These are phyloP conservation scores for Blastosporella zonata DNA, from an alignment of 1,284 basidiomycete genomes.

Conservation along the genomic window DNA sequence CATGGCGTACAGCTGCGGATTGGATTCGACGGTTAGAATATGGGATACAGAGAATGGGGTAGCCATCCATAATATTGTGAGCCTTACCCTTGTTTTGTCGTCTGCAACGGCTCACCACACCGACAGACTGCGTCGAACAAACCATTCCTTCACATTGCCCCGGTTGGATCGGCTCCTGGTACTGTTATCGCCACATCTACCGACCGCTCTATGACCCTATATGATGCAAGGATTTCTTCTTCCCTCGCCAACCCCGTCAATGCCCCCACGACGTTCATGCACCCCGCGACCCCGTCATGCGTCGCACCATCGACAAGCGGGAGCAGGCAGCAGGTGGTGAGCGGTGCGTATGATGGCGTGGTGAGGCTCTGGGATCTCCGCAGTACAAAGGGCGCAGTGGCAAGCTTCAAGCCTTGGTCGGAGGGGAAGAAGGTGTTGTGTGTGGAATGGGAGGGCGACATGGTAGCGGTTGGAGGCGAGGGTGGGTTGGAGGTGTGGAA, in stretches of 20 bases:
- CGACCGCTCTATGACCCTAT: constrained; percentile 64
- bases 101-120: constrained; percentile 1
- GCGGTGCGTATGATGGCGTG: constrained; percentile 81
- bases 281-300: constrained; percentile 75
- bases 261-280: constrained; percentile 45
- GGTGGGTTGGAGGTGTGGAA: constrained; percentile 83
- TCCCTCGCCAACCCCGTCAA: constrained; percentile 25
- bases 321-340: constrained; percentile 62
- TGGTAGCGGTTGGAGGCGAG: constrained; percentile 80
- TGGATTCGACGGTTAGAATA: constrained; percentile 70
- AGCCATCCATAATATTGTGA: constrained; percentile 64
- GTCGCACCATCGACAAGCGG: constrained; percentile 44
- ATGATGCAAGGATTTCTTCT: constrained; percentile 55
- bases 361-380: constrained; percentile 88
- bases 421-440: constrained; percentile 58
- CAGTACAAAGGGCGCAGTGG: constrained; percentile 59
- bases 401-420: constrained; percentile 61
- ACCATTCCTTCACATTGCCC: constrained; percentile 62
- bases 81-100: constrained; percentile 26
- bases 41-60: constrained; percentile 74
- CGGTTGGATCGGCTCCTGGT: constrained; percentile 10
- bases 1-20: constrained; percentile 66
- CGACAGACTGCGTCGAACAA: constrained; percentile 62
- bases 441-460: constrained; percentile 73
- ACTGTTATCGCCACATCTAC: constrained; percentile 60